Base-by-base conservation (phyloP, 768 basidiomycete species). In the Suillus sp. region DNA sequence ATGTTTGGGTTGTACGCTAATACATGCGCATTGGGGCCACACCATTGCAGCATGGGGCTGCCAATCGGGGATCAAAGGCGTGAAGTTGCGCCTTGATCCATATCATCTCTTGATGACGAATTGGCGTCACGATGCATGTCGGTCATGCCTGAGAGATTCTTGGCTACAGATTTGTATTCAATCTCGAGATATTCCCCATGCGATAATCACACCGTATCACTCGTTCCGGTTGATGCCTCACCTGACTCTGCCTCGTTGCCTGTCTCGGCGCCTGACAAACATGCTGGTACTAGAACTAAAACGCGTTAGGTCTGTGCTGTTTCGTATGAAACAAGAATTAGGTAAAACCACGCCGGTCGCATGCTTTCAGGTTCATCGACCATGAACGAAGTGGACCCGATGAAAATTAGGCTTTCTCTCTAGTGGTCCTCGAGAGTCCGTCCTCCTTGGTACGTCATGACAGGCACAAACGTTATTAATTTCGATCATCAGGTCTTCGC, bases 391-490 rank as follows among this genome's bases (percentile, higher is more conserved):
- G 57, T 61, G 57, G 60, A 54, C 50, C 58, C 14, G 54, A 57
- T n/a, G 58, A 62, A 60, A 63, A 59, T 75, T 66, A 62, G 61
- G 61, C 74, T 70, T 75, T 69, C 40, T 69, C 63, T 72, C 47
- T 65, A 68, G 64, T 40, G 35, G 30, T 18, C 32, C 20, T 38
- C 35, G 22, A 66, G 66, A 67, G 62, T 64, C 59, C 59, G 38
- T 42, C 55, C 62, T 56, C 45, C 32, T 45, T 32, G 60, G 74
- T 75, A 74, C 71, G 75, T 75, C 75, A 75, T 63, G n/a, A 37
- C 66, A 70, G 48, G 65, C 65, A 60, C 62, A 61, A 61, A 63
- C 11, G 55, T 40, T 63, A 61, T 47, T 64, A 45, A 60, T 54
- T 63, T 63, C 53, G 51, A 50, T 65, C 64, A 55, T 56, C 51